These are phyloP conservation scores for Aleurites moluccanus DNA, from an alignment of 441 rosid genomes.

Conservation along the genomic window DNA sequence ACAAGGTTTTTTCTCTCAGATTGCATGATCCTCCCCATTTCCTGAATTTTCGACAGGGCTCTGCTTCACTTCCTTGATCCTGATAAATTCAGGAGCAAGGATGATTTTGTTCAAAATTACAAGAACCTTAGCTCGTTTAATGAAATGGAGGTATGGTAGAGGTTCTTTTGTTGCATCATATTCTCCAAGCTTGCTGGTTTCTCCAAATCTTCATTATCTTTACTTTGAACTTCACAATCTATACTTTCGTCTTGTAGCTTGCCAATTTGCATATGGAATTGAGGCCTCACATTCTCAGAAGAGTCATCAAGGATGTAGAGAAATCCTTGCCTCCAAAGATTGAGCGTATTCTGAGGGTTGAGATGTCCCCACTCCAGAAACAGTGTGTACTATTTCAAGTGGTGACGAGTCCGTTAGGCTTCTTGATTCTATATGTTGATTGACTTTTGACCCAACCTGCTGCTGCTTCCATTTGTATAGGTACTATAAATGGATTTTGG, in stretches of 20 bases:
- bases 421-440: neutral
- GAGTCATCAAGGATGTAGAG: conserved; percentile 99
- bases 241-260: conserved; percentile 49
- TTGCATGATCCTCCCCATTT: neutral
- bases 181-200: neutral
- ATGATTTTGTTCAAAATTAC: conserved; percentile 95
- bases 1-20: neutral
- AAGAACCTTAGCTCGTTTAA: conserved; percentile 98
- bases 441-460: neutral
- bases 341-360: conserved; percentile 99
- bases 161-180: neutral
- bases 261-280: conserved; percentile 97
- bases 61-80: conserved; percentile 97
- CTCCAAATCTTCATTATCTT: neutral
- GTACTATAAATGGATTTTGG: conserved; percentile 99
- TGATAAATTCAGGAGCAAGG: conserved; percentile 91
- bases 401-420: conserved; percentile 10
- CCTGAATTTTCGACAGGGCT: conserved; percentile 66
- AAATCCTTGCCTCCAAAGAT: conserved; percentile 99
- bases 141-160: conserved; percentile 73
- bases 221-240: neutral
- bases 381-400: conserved; percentile 57
- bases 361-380: conserved; percentile 99
- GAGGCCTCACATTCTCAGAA: conserved; percentile 98
- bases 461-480: conserved; percentile 40